A percentile compares a stretch with the other conserved stretches of the same genome.
Evolutionary conservation across 768 basidiomycete genomes (phyloP).

Genomic region (Tephrocybe rancida): DNA sequence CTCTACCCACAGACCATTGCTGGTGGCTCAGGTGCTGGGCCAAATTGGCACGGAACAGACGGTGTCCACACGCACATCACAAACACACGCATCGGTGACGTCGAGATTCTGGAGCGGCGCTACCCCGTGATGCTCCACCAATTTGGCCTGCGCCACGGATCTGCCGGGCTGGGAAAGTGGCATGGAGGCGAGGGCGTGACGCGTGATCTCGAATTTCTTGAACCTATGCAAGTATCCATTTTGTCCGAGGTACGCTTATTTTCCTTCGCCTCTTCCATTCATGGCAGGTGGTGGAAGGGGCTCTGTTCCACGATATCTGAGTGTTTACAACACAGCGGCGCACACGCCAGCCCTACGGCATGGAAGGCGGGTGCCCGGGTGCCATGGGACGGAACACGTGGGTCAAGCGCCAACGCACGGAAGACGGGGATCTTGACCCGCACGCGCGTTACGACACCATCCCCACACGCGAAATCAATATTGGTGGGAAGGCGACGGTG

Average conservation of each 20-base stretch:
- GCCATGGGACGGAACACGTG: slow-evolving; percentile 83
- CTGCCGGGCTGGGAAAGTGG: slow-evolving; percentile 73
- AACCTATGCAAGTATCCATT: slow-evolving; percentile 85
- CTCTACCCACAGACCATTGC: slow-evolving; percentile 77
- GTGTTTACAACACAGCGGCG: slow-evolving; percentile 61
- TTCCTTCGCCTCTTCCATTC: not conserved
- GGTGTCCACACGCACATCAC: slow-evolving; percentile 95
- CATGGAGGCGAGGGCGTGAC: slow-evolving; percentile 84
- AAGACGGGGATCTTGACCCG: slow-evolving; percentile 67
- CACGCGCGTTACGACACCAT: slow-evolving; percentile 23
- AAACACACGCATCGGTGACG: slow-evolving; percentile 90
- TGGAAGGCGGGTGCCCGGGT: slow-evolving; percentile 78
- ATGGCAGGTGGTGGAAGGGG: too few relatives aligned
- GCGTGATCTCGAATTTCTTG: slow-evolving; percentile 81
- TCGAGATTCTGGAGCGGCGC: slow-evolving; percentile 90
- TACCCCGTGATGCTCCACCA: slow-evolving; percentile 90
- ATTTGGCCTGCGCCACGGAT: slow-evolving; percentile 74
- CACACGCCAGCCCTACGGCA: slow-evolving; percentile 83
- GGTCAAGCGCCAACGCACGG: slow-evolving; percentile 68
- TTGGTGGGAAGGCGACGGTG: slow-evolving; percentile 87
- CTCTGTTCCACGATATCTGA: not conserved
- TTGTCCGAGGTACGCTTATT: slow-evolving; percentile 68
- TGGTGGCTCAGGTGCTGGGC: slow-evolving; percentile 91
- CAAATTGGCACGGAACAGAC: slow-evolving; percentile 87
- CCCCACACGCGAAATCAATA: slow-evolving; percentile 67